Evolutionary conservation across 768 basidiomycete species (phyloP), one percentile per base, ranked within the genome.

Genomic region (Fibroporia radiculosa): DNA sequence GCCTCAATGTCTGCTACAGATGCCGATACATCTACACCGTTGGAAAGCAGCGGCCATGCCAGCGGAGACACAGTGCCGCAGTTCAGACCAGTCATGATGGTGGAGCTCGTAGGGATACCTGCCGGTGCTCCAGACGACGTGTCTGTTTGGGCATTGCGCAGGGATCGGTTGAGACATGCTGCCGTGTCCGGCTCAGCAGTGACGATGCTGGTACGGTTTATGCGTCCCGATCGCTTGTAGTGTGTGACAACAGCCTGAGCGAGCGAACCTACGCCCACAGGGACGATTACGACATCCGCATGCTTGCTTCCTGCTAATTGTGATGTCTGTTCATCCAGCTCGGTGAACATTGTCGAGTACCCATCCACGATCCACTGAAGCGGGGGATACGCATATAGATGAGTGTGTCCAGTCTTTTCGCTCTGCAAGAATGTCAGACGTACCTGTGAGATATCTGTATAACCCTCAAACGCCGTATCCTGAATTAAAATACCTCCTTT

Each of bases 311-410:
- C 42, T 23, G 42, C 36, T 13, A 26, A 3, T 11, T 24, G 19
- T 13, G 12, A 10, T 6, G 35, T 23, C 20, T 44, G 42, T 6
- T 44, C 42, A 25, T 44, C 42, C 16, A 44, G 6, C 29, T 44
- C 42, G 6, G 12, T n/a, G 4, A 44, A 22, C 19, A 44, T 22
- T 3, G 42, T 44, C 22, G 42, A 44, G 22, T 44, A 44, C 11
- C 42, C 42, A 16, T 44, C 42, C 16, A 44, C 42, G 26, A 44
- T 35, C 42, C 42, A 44, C 42, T 44, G 32, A 14, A 16, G n/a
- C 7, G n/a, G 11, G 10, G 6, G 23, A 22, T 24, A 39, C 29
- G n/a, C n/a, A 31, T 8, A 31, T 31, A 8, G 29, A 31, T 31
- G 8, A 31, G 8, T 8, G 29, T 31, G 38, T 40, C 7, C 13